phyloP scores from a whole-genome alignment of 2,329 filamentous ascomycete species.

The Botrytis tulipae region DNA sequence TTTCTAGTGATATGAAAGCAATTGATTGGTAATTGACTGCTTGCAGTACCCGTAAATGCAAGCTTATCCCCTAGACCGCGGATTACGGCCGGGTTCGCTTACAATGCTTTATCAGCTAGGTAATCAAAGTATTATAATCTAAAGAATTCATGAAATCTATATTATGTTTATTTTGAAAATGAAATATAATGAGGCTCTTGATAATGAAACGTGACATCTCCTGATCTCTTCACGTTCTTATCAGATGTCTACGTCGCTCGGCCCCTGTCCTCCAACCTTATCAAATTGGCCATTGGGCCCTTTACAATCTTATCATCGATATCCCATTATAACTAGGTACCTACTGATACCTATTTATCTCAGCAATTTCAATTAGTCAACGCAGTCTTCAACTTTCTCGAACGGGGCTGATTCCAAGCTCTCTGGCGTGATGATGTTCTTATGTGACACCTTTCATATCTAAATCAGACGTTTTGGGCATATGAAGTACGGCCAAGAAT shows the following conservation, averaged over 20 bases:
- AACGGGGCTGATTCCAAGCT: neutral
- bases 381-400: neutral
- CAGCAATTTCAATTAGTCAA: neutral
- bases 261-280: neutral
- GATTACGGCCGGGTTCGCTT: too few species aligned
- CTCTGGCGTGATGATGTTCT: neutral
- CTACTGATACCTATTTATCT: neutral
- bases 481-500: neutral
- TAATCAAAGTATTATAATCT: too few species aligned
- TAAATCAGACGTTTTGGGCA: neutral
- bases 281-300: neutral
- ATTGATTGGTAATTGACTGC: neutral
- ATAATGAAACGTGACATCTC: neutral
- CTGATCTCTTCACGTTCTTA: slow-evolving; percentile 6
- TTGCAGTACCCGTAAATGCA: neutral
- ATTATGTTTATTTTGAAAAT: too few species aligned
- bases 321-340: neutral
- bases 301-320: neutral
- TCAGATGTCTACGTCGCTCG: neutral
- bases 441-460: neutral
- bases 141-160: too few species aligned
- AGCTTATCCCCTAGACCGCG: too few species aligned
- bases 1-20: neutral
- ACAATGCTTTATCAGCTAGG: too few species aligned
- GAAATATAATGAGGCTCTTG: neutral